Percentiles rank a stretch among this genome's conserved stretches.
Conservation (phyloP, 2,329 filamentous ascomycete species). For the Herpotrichia juniperi region DNA sequence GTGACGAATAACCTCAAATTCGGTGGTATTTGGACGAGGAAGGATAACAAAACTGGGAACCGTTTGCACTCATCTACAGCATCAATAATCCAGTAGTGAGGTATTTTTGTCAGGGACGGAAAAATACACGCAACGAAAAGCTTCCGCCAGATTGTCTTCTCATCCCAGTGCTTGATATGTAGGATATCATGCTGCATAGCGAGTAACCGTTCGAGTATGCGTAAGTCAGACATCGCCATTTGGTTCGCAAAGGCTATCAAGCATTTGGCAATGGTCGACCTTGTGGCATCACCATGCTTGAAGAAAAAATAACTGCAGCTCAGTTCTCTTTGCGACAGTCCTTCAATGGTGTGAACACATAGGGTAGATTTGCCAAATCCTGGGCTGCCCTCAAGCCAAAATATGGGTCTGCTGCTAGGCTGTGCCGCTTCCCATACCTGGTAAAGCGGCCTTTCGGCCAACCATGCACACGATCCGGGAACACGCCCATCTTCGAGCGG, state of each 20-base stretch:
- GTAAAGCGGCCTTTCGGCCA: not conserved
- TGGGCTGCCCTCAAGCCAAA: slow-evolving; percentile 7
- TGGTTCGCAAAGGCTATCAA: slow-evolving; percentile 6
- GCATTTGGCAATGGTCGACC: slow-evolving; percentile 1
- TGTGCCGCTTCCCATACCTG: slow-evolving; percentile 1
- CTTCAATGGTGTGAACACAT: not conserved
- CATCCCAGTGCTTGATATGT: not conserved
- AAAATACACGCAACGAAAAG: slow-evolving; percentile 3
- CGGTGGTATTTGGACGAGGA: not conserved
- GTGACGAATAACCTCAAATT: slow-evolving; percentile 3
- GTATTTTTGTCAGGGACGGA: not conserved
- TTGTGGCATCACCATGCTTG: slow-evolving; percentile 3
- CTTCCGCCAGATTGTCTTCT: slow-evolving; percentile 7
- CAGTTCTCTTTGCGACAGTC: not conserved
- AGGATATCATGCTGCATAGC: not conserved
- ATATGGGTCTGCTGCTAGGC: not conserved
- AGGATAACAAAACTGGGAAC: not conserved
- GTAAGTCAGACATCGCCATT: slow-evolving; percentile 3
- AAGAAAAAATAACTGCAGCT: slow-evolving; percentile 14
- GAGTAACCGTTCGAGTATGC: not conserved
- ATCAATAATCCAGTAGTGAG: slow-evolving; percentile 11
- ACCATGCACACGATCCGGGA: not conserved
- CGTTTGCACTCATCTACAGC: slow-evolving; percentile 6
- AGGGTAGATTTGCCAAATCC: slow-evolving; percentile 10
- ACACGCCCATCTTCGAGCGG: not conserved